phyloP scores from a whole-genome alignment of 225 moss, liverwort and hornwort species.

The Ulota crispa region DNA sequence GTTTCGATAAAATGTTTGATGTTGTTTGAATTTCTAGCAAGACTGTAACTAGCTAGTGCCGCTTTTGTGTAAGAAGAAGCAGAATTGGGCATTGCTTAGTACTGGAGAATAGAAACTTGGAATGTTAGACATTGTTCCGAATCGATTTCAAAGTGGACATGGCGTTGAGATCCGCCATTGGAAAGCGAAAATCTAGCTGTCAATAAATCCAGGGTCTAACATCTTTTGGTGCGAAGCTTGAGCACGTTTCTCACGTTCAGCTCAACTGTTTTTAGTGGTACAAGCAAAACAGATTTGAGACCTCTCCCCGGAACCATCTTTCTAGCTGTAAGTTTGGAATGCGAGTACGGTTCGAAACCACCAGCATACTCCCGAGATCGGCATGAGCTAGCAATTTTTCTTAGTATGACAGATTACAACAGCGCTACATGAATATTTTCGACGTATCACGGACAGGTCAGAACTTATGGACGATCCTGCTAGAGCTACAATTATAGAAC shows the following conservation, averaged over 20 bases:
- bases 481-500: not conserved
- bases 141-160: no score
- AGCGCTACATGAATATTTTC: not conserved
- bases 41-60: no score
- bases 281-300: not conserved
- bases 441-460: not conserved
- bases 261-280: not conserved
- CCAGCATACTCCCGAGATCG: not conserved
- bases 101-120: no score
- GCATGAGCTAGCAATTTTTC: not conserved
- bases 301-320: not conserved
- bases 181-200: no score
- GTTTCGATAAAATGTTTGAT: not conserved
- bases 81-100: not conserved
- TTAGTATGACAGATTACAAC: not conserved
- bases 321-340: not conserved
- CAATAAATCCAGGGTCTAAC: no score
- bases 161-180: no score
- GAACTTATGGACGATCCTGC: not conserved
- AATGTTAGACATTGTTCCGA: no score
- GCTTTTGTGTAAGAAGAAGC: not conserved
- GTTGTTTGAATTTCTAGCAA: not conserved
- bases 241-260: not conserved
- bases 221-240: not conserved
- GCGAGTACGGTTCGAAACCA: not conserved